Evolutionary conservation across 805 yeast species (phyloP), one percentile per base, ranked within the genome.

Genomic region (Candida palmyrensis): DNA sequence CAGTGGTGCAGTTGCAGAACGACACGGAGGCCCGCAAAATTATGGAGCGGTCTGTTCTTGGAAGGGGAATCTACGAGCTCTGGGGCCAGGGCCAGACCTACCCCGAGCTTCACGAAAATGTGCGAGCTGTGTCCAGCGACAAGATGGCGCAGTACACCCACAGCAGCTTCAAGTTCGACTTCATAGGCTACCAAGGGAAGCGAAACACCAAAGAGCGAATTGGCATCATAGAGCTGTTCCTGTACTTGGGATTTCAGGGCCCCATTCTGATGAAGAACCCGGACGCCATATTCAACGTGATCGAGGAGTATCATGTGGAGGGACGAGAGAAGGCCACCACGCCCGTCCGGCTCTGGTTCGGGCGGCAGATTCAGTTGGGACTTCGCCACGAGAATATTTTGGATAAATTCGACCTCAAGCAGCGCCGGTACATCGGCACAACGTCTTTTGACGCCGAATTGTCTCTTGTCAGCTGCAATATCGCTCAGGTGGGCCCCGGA

Each of bases 381-480:
- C 79, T 80, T 10, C 70, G 96, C 45, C 59, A 71, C 4, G 62
- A 73, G 7, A 78, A 79, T 18, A 68, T 79, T 2, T 66, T 87
- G 40, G 97, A 90, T 42, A 73, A 68, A 35, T 85, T 82, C 48
- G 96, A 88, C 49, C 67, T 92, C 41, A 82, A 80, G 51, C 77
- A 79, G 46, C 71, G 98, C 49, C 81, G 79, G 33, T 88, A 83
- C 49, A 89, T 86, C 36, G 98, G 98, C 2, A 92, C 98, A 5
- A 92, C 98, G 0, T 86, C 96, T 12, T 92, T 92, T 58, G 98
- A 92, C 46, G 95, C 96, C 2, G 97, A 92, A 51, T 62, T 92
- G 39, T 78, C 97, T 0, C 59, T 92, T 29, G 82, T 89, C 11
- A 82, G 94, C 19, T 84, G 95, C 48, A 92, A 90, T 49, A 70